Conservation (phyloP, 148 eudicot species). For the Fagopyrum tataricum region DNA sequence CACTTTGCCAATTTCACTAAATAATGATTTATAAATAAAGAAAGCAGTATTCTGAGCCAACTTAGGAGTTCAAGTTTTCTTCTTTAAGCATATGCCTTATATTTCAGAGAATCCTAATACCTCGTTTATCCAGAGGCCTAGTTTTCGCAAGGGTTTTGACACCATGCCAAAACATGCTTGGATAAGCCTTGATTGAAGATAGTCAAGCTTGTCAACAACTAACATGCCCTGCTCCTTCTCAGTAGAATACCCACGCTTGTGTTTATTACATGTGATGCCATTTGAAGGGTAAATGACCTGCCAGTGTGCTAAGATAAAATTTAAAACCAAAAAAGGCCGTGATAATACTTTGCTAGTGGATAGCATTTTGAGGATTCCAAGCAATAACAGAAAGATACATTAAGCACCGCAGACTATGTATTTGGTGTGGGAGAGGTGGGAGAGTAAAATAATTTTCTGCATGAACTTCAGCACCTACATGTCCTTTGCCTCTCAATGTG, state of each 20-base stretch:
- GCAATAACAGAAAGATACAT: background rate
- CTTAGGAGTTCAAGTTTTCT: background rate
- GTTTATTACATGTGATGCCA: slow-evolving; percentile 19
- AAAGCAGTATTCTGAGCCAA: background rate
- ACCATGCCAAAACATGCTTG: slow-evolving; percentile 50
- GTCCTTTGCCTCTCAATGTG: too few relatives aligned
- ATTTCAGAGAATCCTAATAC: slow-evolving; percentile 29
- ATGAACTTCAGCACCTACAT: background rate
- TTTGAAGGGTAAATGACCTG: slow-evolving; percentile 22
- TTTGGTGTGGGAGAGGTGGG: too few relatives aligned
- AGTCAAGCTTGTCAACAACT: slow-evolving; percentile 84
- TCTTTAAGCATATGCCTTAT: background rate
- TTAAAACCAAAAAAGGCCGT: background rate
- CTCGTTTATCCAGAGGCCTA: slow-evolving; percentile 60
- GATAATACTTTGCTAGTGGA: background rate
- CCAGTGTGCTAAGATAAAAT: slow-evolving; percentile 10
- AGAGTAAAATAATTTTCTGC: background rate
- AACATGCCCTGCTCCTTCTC: slow-evolving; percentile 85
- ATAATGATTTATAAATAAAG: background rate
- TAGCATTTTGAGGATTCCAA: background rate
- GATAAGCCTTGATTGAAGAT: slow-evolving; percentile 75
- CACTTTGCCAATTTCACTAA: background rate
- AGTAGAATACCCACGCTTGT: slow-evolving; percentile 83
- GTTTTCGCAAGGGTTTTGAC: slow-evolving; percentile 52
- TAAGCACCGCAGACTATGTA: background rate